Conservation (phyloP, 306 rosid species). For the Prunus campanulata region DNA sequence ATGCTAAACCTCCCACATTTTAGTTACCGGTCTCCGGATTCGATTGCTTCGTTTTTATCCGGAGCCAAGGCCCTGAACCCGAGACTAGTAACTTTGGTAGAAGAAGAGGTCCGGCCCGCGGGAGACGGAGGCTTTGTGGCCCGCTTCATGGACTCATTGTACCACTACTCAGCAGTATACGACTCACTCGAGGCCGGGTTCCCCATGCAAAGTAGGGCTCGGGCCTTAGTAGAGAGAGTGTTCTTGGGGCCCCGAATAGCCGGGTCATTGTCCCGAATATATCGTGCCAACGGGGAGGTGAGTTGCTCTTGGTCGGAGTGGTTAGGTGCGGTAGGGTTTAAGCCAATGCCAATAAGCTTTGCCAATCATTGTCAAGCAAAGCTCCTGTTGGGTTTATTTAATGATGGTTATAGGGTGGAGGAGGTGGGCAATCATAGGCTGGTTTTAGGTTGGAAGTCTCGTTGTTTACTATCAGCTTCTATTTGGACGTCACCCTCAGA, state of each 20-base stretch:
- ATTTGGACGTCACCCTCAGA: constrained; percentile 48
- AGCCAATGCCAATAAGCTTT: constrained; percentile 45
- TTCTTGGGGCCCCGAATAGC: constrained; percentile 71
- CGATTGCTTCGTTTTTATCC: constrained; percentile 58
- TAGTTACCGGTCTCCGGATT: constrained; percentile 47
- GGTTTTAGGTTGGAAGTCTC: constrained; percentile 73
- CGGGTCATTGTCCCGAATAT: constrained; percentile 55
- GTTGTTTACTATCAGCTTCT: constrained; percentile 72
- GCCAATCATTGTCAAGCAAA: constrained; percentile 84
- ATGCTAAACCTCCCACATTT: constrained; percentile 81
- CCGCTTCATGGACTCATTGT: constrained; percentile 62
- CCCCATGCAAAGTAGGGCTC: constrained; percentile 63
- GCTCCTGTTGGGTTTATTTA: constrained; percentile 63
- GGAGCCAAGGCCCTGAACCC: constrained; percentile 58
- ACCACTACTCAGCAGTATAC: constrained; percentile 69
- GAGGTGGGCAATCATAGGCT: constrained; percentile 47
- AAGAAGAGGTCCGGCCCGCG: constrained; percentile 49
- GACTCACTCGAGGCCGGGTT: constrained; percentile 80
- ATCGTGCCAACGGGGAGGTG: constrained; percentile 29
- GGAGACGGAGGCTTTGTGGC: constrained; percentile 50
- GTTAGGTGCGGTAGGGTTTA: constrained; percentile 51
- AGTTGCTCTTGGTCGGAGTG: constrained; percentile 55
- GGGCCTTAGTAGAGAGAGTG: constrained; percentile 71
- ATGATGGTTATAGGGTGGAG: constrained; percentile 75
- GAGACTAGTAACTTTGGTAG: constrained; percentile 57